phyloP scores from a whole-genome alignment of 2,329 filamentous ascomycete species.

The Epichloe aotearoae region DNA sequence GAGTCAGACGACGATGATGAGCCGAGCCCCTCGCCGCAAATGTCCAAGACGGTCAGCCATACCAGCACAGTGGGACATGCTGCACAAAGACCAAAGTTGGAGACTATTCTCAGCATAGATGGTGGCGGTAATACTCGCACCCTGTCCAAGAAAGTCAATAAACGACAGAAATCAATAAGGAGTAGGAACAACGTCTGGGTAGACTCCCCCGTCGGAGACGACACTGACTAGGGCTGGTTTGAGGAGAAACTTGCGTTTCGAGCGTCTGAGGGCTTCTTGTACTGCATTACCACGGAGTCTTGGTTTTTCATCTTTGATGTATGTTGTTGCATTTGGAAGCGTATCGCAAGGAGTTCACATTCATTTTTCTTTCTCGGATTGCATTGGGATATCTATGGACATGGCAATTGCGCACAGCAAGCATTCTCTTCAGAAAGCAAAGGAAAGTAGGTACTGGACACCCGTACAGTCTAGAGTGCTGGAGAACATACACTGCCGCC shows the following conservation, averaged over 20 bases:
- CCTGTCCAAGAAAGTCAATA: slow-evolving; percentile 17
- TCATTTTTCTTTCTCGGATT: slow-evolving; percentile 4
- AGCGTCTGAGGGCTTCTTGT: neutral
- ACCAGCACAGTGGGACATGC: slow-evolving; percentile 18
- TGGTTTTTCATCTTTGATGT: slow-evolving; percentile 5
- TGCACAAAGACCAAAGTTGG: slow-evolving; percentile 29
- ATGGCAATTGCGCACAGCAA: neutral
- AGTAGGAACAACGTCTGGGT: slow-evolving; percentile 14
- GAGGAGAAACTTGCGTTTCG: neutral
- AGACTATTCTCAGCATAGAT: slow-evolving; percentile 33
- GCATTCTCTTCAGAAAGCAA: neutral
- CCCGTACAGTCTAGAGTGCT: neutral
- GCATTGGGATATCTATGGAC: neutral
- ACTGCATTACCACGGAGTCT: slow-evolving; percentile 1
- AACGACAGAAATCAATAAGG: slow-evolving; percentile 17
- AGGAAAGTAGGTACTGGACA: too few relatives aligned
- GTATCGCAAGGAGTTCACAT: slow-evolving; percentile 4
- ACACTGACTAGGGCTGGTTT: slow-evolving; percentile 17
- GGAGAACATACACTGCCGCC: neutral
- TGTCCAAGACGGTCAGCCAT: slow-evolving; percentile 15
- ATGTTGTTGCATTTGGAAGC: slow-evolving; percentile 7
- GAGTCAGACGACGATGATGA: slow-evolving; percentile 23
- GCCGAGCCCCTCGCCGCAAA: slow-evolving; percentile 12
- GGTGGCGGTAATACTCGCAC: slow-evolving; percentile 16
- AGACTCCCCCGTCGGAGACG: slow-evolving; percentile 25